phyloP scores from a whole-genome alignment of 257 asterid species.

The Penstemon barbatus region DNA sequence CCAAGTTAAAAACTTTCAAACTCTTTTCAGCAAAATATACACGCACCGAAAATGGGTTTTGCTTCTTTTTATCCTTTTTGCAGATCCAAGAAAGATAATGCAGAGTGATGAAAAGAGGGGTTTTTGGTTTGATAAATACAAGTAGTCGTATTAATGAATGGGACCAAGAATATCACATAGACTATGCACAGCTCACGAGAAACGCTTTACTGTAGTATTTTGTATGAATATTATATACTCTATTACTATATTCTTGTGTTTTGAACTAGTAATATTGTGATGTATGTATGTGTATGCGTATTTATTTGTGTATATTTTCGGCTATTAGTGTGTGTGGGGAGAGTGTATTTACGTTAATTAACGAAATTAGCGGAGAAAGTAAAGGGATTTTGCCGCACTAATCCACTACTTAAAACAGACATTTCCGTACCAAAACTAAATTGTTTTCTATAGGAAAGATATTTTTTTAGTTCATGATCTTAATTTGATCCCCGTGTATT shows the following conservation, averaged over 20 bases:
- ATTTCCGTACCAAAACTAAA: neutral
- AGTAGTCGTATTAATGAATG: constrained; percentile 18
- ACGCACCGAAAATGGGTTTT: constrained; percentile 37
- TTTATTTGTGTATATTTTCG: constrained; percentile 14
- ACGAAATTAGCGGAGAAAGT: constrained; percentile 53
- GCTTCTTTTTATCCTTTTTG: constrained; percentile 20
- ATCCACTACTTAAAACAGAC: constrained; percentile 14
- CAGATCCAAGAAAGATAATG: constrained; percentile 62
- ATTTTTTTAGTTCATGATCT: no score
- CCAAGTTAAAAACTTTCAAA: constrained; percentile 35
- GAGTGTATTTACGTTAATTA: neutral
- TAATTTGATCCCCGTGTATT: no score
- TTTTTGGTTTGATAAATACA: constrained; percentile 22
- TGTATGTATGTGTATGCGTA: constrained; percentile 19
- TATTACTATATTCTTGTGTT: constrained; percentile 26
- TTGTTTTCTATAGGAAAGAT: no score
- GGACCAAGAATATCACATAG: constrained; percentile 38
- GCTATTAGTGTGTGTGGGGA: constrained; percentile 1
- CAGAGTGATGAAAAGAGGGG: constrained; percentile 42
- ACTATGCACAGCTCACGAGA: constrained; percentile 58
- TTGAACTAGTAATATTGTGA: constrained; percentile 10
- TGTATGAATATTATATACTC: constrained; percentile 5
- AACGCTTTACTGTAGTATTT: constrained; percentile 25
- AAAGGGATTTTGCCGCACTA: constrained; percentile 34
- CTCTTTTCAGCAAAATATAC: constrained; percentile 29